Conservation (phyloP, 305 asterid species). For the Ajuga reptans region DNA sequence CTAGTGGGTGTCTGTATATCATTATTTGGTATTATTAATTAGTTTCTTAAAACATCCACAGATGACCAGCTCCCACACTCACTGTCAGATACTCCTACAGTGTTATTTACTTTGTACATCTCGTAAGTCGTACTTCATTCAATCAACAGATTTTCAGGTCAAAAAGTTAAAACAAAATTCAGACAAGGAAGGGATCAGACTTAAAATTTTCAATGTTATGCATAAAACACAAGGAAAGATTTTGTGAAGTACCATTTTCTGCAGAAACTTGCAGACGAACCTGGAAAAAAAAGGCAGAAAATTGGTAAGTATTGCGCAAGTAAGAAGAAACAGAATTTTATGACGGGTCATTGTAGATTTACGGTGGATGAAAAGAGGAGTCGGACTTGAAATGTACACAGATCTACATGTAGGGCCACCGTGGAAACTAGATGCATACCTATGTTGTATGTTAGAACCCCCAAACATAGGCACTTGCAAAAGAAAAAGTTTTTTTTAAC, state of each 20-base stretch:
- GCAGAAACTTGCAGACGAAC: constrained; percentile 75
- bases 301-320: not conserved
- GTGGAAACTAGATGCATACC: not conserved
- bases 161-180: not conserved
- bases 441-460: not conserved
- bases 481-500: no score
- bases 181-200: not conserved
- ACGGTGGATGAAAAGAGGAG: not conserved
- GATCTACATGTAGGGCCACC: not conserved
- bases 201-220: not conserved
- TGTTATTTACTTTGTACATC: not conserved
- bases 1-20: no score
- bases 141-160: not conserved
- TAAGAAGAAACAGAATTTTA: not conserved
- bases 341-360: not conserved
- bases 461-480: not conserved
- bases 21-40: no score
- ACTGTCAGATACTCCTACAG: not conserved
- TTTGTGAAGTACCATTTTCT: constrained; percentile 53
- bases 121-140: not conserved
- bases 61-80: no score
- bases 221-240: not conserved
- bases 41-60: no score
- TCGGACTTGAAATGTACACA: not conserved
- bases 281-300: constrained; percentile 32